A percentile compares a stretch with the other conserved stretches of the same genome.
These are phyloP conservation scores for Fraxinus velutina DNA, from an alignment of 305 asterid genomes.

Conservation along the genomic window DNA sequence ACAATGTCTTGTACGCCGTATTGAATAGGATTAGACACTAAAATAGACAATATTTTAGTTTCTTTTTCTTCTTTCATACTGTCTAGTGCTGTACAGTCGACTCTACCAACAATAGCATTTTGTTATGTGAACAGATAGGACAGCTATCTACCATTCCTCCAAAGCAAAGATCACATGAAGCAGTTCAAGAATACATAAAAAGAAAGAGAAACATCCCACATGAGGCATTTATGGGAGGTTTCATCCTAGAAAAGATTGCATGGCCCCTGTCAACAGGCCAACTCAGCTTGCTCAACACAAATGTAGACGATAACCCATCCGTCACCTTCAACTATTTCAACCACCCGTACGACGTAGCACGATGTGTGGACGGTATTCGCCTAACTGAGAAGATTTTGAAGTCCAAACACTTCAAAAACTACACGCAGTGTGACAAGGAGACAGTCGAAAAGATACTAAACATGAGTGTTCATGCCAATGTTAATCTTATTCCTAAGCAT, in stretches of 20 bases:
- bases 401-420: conserved; percentile 57
- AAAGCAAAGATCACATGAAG: conserved; percentile 53
- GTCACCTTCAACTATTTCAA: conserved; percentile 91
- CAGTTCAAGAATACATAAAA: conserved; percentile 48
- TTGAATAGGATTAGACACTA: neutral
- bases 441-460: conserved; percentile 55
- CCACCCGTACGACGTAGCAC: conserved; percentile 64
- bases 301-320: conserved; percentile 70
- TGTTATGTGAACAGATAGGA: conserved; percentile 58
- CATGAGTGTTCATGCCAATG: conserved; percentile 73
- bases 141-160: conserved; percentile 95
- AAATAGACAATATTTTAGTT: neutral
- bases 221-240: conserved; percentile 82
- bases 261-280: conserved; percentile 64
- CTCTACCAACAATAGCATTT: neutral
- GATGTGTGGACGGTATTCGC: conserved; percentile 75
- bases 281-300: conserved; percentile 56
- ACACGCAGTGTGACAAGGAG: conserved; percentile 41
- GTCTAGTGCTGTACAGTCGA: neutral
- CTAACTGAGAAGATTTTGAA: conserved; percentile 54
- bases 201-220: conserved; percentile 63
- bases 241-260: conserved; percentile 82
- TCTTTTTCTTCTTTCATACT: neutral
- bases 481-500: conserved; percentile 82
- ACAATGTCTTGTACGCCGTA: neutral